phyloP scores from a whole-genome alignment of 768 basidiomycete species.

The Kwoniella sp. region DNA sequence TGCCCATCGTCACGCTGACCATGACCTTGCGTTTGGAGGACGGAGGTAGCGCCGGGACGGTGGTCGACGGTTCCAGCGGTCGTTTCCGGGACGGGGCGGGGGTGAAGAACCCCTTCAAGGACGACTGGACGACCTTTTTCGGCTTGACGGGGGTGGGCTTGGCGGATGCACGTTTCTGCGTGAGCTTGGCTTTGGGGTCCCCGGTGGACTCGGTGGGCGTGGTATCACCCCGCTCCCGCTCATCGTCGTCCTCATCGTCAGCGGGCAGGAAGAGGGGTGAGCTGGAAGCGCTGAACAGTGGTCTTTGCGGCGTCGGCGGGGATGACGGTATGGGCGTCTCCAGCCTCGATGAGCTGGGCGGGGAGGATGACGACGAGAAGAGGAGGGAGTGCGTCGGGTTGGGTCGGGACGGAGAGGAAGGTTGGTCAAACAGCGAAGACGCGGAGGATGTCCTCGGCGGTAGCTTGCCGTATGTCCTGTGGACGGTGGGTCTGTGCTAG shows the following conservation, averaged over 20 bases:
- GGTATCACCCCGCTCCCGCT: no score
- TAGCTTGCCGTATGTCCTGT: slow-evolving; percentile 30
- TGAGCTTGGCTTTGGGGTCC: not conserved
- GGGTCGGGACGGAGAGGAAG: slow-evolving; percentile 3
- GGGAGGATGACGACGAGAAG: slow-evolving; percentile 4
- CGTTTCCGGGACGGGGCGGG: slow-evolving; percentile 5
- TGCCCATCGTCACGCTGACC: not conserved
- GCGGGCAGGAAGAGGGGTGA: slow-evolving; percentile 12
- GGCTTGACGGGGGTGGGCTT: not conserved
- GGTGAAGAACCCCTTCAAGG: slow-evolving; percentile 30
- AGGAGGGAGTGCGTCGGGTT: not conserved
- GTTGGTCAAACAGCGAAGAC: slow-evolving; percentile 3
- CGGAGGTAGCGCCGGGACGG: not conserved
- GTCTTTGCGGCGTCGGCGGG: not conserved
- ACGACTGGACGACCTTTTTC: slow-evolving; percentile 16
- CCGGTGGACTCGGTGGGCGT: not conserved
- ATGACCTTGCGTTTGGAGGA: not conserved
- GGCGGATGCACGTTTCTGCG: no score
- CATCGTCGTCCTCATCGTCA: slow-evolving; percentile 11
- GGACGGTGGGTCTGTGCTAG: slow-evolving; percentile 25
- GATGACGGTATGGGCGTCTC: slow-evolving; percentile 7
- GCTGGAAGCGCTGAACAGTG: not conserved
- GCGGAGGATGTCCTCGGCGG: slow-evolving; percentile 10
- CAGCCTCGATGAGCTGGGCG: slow-evolving; percentile 10
- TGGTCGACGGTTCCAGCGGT: slow-evolving; percentile 10